Evolutionary conservation across 306 rosid species (phyloP).

Genomic region (Dryas drummondii): DNA sequence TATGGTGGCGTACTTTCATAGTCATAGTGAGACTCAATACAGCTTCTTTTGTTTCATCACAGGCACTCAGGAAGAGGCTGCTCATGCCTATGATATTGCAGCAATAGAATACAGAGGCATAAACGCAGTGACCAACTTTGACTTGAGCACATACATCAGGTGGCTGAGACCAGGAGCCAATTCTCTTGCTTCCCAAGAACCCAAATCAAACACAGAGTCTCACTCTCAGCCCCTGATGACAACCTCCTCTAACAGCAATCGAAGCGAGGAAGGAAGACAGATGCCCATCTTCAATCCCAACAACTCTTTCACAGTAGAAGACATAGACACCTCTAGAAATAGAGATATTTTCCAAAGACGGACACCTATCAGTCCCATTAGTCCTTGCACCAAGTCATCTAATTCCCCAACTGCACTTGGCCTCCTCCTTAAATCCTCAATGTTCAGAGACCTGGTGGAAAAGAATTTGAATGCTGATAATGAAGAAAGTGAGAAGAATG

Average conservation of each 20-base stretch:
- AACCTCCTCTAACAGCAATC: constrained; percentile 28
- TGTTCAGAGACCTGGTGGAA: constrained; percentile 64
- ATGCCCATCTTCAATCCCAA: constrained; percentile 30
- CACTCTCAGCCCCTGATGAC: constrained; percentile 13
- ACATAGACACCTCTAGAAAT: constrained; percentile 29
- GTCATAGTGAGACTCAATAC: not conserved
- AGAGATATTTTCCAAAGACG: constrained; percentile 24
- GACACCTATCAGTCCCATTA: constrained; percentile 34
- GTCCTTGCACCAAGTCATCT: constrained; percentile 45
- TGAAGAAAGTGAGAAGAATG: constrained; percentile 39
- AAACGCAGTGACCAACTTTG: constrained; percentile 48
- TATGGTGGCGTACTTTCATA: too few species aligned
- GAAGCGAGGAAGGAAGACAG: constrained; percentile 29
- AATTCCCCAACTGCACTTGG: constrained; percentile 68
- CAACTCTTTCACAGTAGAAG: constrained; percentile 32
- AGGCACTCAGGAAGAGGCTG: constrained; percentile 58
- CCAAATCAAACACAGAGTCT: constrained; percentile 20
- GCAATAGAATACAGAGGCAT: constrained; percentile 51
- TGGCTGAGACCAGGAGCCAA: constrained; percentile 45
- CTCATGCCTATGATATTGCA: constrained; percentile 51
- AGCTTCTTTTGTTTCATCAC: constrained; percentile 2
- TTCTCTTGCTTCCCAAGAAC: constrained; percentile 37
- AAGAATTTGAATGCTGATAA: constrained; percentile 42
- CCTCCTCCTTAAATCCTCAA: constrained; percentile 70
- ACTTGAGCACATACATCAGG: constrained; percentile 47